Evolutionary conservation across 1,284 basidiomycete species (phyloP).

Genomic region (Gymnopus androsaceus): DNA sequence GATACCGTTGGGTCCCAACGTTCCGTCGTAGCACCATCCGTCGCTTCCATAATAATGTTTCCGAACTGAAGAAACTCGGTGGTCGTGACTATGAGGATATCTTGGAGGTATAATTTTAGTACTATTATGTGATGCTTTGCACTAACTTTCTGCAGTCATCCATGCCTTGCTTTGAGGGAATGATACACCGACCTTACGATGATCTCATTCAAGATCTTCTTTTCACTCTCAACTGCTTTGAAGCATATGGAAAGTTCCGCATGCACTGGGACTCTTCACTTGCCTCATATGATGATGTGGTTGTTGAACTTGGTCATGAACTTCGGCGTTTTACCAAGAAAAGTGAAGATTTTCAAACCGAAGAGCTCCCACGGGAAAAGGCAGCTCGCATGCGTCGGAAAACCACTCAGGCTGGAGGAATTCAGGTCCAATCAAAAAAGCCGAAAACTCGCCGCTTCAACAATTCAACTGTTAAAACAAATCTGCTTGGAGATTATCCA

Average conservation of each 20-base stretch:
- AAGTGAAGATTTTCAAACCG: not conserved
- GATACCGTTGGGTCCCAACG: slow-evolving; percentile 18
- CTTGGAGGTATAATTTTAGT: slow-evolving; percentile 24
- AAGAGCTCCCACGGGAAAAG: not conserved
- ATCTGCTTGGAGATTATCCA: slow-evolving; percentile 13
- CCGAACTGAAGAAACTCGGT: slow-evolving; percentile 24
- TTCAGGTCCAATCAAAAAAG: not conserved
- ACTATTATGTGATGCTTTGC: not conserved
- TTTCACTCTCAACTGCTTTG: slow-evolving; percentile 8
- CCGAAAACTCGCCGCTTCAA: slow-evolving; percentile 8
- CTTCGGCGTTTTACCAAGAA: slow-evolving; percentile 9
- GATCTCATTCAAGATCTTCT: slow-evolving; percentile 3
- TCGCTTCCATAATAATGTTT: slow-evolving; percentile 23
- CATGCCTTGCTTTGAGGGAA: slow-evolving; percentile 9
- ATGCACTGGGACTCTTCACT: slow-evolving; percentile 20
- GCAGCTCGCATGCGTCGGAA: not conserved
- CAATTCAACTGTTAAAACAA: slow-evolving; percentile 19
- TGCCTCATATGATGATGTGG: not conserved
- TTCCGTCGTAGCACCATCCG: slow-evolving; percentile 24
- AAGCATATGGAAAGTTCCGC: slow-evolving; percentile 24
- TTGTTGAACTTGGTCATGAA: slow-evolving; percentile 5
- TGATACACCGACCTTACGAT: slow-evolving; percentile 1
- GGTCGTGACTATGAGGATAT: slow-evolving; percentile 31
- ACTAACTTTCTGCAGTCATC: not conserved
- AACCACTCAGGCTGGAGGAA: not conserved